Base-by-base conservation (phyloP, 2,329 filamentous ascomycete genomes). In the Monosporascus sp. region DNA sequence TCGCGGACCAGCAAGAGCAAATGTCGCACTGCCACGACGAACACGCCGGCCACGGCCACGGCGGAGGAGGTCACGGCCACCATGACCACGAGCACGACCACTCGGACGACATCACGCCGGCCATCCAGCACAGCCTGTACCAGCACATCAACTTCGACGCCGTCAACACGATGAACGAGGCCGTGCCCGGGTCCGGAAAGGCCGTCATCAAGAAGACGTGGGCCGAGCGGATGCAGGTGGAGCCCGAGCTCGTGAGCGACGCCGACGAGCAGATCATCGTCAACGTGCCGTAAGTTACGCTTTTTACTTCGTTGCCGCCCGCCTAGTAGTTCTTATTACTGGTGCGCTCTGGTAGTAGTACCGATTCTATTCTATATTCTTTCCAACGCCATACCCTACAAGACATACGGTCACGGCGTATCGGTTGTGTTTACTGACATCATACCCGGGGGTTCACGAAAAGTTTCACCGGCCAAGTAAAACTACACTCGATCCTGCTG, bases 251-350 rank as follows among this genome's bases (percentile, higher is more conserved):
- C 31, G 82, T 81, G 63, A 96, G 90, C 66, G 89, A 95, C 67
- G 85, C 86, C 0, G 94, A 97, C 68, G 91, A 96, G 75, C 91
- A 99, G 74, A 72, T 99, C n/a, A 75, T 99, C 52, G 90, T 99
- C 79, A 86, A 87, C 57, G 81, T 97, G 38, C 94, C 94, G 88
- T 95, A 74, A 61, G 88, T 78, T 11, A 37, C 25, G 57, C 39
- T 48, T 31, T 22, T 51, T 27, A 46, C n/a, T 44, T 25, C 41
- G 36, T 48, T 47, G 46, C 31, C 9, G 9, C 48, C 47, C 38
- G 27, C 27, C 27, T 14, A 9, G 3, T 31, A 31, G 27, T 14
- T 5, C 9, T 14, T 14, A 14, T 4, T 31, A 14, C 11, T 14
- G 1, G 11, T 11, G 27, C 9, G 27, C 9, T 31, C 9, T 5